Conservation (phyloP, 345 rosid genomes). For the Erucastrum elatum region DNA sequence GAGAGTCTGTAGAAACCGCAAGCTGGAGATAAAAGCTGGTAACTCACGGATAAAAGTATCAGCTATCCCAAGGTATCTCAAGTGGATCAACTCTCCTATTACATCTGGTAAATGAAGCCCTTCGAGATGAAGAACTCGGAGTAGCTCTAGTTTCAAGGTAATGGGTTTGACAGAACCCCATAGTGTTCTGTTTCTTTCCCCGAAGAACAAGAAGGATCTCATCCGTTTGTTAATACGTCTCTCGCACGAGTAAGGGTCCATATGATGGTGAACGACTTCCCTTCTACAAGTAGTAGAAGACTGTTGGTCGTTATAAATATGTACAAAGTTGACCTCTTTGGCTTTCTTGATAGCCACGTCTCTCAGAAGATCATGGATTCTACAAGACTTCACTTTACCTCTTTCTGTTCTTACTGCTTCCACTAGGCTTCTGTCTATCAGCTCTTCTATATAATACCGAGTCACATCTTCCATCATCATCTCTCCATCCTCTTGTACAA, state of each 20-base stretch:
- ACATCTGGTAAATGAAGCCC: background rate
- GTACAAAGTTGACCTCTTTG: slow-evolving; percentile 6
- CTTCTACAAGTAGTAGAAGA: slow-evolving; percentile 16
- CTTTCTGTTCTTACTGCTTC: background rate
- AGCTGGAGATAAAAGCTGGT: background rate
- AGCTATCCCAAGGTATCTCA: slow-evolving; percentile 15
- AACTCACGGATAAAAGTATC: background rate
- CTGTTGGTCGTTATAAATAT: background rate
- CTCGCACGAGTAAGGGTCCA: background rate
- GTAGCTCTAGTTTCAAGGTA: slow-evolving; percentile 6
- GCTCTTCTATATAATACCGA: background rate
- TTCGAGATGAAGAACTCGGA: slow-evolving; percentile 10
- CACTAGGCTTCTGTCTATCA: background rate
- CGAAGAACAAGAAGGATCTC: slow-evolving; percentile 12
- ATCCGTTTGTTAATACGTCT: slow-evolving; percentile 8
- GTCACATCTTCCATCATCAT: slow-evolving; percentile 15
- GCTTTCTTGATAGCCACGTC: slow-evolving; percentile 23
- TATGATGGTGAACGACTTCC: background rate
- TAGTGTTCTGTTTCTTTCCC: background rate
- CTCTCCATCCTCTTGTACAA: slow-evolving; percentile 4
- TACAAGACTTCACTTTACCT: background rate
- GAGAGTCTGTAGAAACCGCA: slow-evolving; percentile 14
- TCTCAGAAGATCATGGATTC: slow-evolving; percentile 23
- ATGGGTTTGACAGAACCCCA: background rate
- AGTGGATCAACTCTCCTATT: background rate